Conservation (phyloP, 2,329 filamentous ascomycete genomes). For the Talaromyces rugulosus region DNA sequence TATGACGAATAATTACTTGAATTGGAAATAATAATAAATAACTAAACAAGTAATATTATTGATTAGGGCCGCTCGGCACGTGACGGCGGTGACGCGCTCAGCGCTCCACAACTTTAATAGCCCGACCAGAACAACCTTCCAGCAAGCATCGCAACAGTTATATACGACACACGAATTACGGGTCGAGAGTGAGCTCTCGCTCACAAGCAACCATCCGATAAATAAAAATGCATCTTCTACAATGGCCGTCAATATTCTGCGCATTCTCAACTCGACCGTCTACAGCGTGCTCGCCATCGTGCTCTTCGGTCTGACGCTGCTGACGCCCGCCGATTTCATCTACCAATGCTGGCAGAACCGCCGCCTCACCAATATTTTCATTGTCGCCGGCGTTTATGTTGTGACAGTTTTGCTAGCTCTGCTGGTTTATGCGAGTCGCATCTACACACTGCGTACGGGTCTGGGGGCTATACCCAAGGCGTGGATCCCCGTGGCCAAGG, state of each 20-base stretch:
- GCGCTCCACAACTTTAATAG: too few relatives aligned
- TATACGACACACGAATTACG: not conserved
- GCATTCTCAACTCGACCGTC: constrained; percentile 73
- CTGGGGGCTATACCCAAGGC: constrained; percentile 79
- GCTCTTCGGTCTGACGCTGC: constrained; percentile 67
- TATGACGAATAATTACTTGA: not conserved
- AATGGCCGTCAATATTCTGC: constrained; percentile 54
- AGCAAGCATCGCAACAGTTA: too few relatives aligned
- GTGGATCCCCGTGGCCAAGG: constrained; percentile 81
- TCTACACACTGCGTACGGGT: constrained; percentile 79
- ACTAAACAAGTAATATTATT: too few relatives aligned
- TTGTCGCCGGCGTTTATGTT: constrained; percentile 71
- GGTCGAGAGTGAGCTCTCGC: constrained; percentile 8
- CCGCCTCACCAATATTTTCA: constrained; percentile 76
- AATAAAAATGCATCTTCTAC: constrained; percentile 19
- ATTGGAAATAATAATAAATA: not conserved
- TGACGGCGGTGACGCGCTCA: too few relatives aligned
- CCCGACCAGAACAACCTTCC: too few relatives aligned
- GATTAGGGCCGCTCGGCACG: too few relatives aligned
- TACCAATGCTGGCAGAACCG: constrained; percentile 65
- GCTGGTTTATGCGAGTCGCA: constrained; percentile 75
- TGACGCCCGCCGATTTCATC: constrained; percentile 77
- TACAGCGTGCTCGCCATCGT: constrained; percentile 74
- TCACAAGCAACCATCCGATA: not conserved
- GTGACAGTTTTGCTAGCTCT: constrained; percentile 65